phyloP scores from a whole-genome alignment of 1,284 basidiomycete genomes.

The Malassezia japonica region DNA sequence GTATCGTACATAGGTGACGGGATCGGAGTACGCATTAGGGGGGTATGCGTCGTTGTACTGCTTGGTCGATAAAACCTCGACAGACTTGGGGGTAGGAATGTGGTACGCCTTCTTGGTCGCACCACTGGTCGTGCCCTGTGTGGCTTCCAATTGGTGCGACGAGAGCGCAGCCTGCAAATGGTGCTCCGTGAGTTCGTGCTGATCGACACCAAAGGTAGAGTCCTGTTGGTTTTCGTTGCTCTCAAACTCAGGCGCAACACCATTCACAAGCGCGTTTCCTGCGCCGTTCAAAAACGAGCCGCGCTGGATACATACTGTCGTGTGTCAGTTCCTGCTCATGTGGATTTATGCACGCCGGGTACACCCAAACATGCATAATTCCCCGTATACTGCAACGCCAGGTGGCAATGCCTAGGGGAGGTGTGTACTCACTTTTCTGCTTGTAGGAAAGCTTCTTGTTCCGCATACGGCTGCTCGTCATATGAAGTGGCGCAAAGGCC shows the following conservation, averaged over 20 bases:
- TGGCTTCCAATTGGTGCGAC: constrained; percentile 38
- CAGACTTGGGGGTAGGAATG: constrained; percentile 45
- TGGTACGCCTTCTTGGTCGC: constrained; percentile 33
- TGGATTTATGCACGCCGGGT: neutral
- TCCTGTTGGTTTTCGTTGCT: constrained; percentile 36
- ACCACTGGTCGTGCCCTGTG: constrained; percentile 14
- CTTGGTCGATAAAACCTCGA: constrained; percentile 26
- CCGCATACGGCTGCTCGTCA: constrained; percentile 36
- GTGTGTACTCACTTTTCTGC: constrained; percentile 30
- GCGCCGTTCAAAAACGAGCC: constrained; percentile 32
- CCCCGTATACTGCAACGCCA: neutral
- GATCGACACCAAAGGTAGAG: constrained; percentile 38
- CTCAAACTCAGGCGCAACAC: constrained; percentile 36
- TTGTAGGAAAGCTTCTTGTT: constrained; percentile 38
- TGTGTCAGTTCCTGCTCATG: neutral
- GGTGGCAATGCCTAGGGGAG: neutral
- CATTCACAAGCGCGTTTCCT: constrained; percentile 34
- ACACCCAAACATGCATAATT: constrained; percentile 7
- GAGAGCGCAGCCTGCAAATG: constrained; percentile 47
- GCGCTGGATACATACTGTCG: constrained; percentile 34
- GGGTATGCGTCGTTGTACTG: constrained; percentile 38
- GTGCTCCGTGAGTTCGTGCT: constrained; percentile 42
- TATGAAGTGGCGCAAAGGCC: constrained; percentile 8
- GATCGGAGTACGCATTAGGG: constrained; percentile 40
- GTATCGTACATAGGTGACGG: constrained; percentile 65